Percentiles rank a stretch among this genome's conserved stretches.
Conservation (phyloP, 2,329 filamentous ascomycete species). For the Aspergillus quadrilineatus region DNA sequence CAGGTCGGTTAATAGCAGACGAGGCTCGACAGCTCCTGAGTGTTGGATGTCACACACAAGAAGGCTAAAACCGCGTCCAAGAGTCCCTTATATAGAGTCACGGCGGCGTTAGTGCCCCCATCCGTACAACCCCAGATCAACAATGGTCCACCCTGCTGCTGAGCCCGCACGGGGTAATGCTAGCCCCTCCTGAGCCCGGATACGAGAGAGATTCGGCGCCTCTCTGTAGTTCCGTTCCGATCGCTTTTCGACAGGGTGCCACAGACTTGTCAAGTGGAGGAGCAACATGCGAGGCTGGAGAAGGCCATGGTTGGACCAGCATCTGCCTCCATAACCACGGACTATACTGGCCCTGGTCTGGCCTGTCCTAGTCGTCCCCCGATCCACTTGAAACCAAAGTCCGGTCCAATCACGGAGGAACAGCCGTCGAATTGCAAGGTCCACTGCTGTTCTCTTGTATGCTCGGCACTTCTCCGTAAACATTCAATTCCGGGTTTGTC, state of each 20-base stretch:
- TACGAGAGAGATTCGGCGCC: background rate
- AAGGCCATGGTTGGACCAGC: background rate
- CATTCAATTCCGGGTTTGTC: background rate
- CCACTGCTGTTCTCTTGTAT: background rate
- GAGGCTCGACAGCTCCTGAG: background rate
- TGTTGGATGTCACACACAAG: background rate
- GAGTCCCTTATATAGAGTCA: background rate
- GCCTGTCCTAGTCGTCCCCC: background rate
- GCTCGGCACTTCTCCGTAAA: background rate
- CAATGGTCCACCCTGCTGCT: background rate
- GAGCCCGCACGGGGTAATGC: background rate
- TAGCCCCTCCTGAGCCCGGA: background rate
- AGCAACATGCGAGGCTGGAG: no score
- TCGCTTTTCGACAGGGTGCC: background rate
- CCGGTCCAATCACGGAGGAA: slow-evolving; percentile 5
- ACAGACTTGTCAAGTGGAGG: no score
- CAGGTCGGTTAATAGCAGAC: no score
- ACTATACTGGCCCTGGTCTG: background rate
- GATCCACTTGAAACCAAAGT: background rate
- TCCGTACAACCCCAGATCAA: slow-evolving; percentile 2
- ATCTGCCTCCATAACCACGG: background rate
- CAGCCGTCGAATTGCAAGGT: background rate
- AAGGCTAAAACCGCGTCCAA: no score
- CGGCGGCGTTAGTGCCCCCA: background rate
- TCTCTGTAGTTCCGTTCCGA: background rate